Base-by-base conservation (phyloP, 1,284 basidiomycete species). In the Austroboletus niveus region DNA sequence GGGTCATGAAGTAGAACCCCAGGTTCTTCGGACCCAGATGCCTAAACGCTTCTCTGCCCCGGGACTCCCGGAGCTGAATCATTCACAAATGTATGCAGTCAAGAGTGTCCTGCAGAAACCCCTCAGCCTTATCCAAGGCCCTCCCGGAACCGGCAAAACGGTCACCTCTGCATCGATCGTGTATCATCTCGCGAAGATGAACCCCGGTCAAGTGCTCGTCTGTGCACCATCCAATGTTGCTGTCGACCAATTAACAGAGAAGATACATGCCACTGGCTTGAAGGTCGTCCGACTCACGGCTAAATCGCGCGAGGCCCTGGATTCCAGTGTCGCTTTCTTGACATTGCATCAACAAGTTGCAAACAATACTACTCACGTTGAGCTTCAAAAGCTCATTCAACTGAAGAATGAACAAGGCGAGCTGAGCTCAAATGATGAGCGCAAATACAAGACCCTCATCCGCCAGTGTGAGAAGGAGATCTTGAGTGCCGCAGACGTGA, bases 81-180 rank as follows among this genome's bases (percentile, higher is more conserved):
- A 98, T 68, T 98, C 95, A 35, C 97, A 99, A 69, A 98, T 99
- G 89, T 95, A 92, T 69, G 97, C 97, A 1, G 97, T 99, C 67
- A 99, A 98, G 76, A 94, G 92, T 58, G 97, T 99, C 5, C 76
- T 99, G 17, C 95, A 99, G 71, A 98, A 98, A 71, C 97, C 96
- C n/a, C 82, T 99, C 52, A 94, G 92, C 65, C 79, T 99, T 52
- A 99, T 99, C 62, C 94, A 98, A 77, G 97, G 97, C 17, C 97
- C 97, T 27, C 97, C 97, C 12, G 97, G 97, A 39, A 99, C 97
- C 0, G 97, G 97, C 42, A 99, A 99, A 76, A 99, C 97, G 1
- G 97, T 99, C 52, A 99, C 97, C 0, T 98, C 95, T n/a, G 97
- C 97, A 6, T 98, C 97, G 1, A 96, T 98, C 63, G 96, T 99